Conservation (phyloP, 1,139 yeast genomes). For the Eremothecium coryli region DNA sequence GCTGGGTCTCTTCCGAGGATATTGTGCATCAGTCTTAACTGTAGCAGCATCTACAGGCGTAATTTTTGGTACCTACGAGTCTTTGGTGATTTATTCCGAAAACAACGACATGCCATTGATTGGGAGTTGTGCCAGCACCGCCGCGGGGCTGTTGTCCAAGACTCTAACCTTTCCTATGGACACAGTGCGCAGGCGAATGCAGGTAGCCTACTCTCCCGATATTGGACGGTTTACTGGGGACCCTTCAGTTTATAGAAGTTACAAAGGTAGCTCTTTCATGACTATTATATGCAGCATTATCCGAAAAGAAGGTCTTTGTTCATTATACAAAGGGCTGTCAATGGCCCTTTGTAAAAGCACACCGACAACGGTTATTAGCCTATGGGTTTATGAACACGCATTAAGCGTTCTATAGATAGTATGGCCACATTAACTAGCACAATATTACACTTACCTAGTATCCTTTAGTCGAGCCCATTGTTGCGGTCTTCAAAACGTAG, state of each 20-base stretch:
- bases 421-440: neutral
- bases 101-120: conserved; percentile 24
- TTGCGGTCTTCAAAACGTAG: neutral
- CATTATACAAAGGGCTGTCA: conserved; percentile 66
- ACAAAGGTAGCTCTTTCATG: conserved; percentile 19
- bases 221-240: conserved; percentile 23
- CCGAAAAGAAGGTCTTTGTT: conserved; percentile 48
- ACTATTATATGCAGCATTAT: conserved; percentile 35
- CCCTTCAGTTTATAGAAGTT: conserved; percentile 16
- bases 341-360: conserved; percentile 68
- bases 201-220: conserved; percentile 42
- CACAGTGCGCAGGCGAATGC: conserved; percentile 68
- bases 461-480: conserved; percentile 1
- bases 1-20: conserved; percentile 54
- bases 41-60: conserved; percentile 60
- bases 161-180: conserved; percentile 77
- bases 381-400: conserved; percentile 55
- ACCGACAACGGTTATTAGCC: conserved; percentile 73
- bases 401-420: conserved; percentile 1
- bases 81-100: conserved; percentile 23
- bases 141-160: conserved; percentile 72
- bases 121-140: conserved; percentile 63
- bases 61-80: conserved; percentile 61
- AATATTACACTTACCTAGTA: neutral
- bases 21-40: conserved; percentile 52